Evolutionary conservation across 306 rosid genomes (phyloP).

Genomic region (Quercus wislizeni): DNA sequence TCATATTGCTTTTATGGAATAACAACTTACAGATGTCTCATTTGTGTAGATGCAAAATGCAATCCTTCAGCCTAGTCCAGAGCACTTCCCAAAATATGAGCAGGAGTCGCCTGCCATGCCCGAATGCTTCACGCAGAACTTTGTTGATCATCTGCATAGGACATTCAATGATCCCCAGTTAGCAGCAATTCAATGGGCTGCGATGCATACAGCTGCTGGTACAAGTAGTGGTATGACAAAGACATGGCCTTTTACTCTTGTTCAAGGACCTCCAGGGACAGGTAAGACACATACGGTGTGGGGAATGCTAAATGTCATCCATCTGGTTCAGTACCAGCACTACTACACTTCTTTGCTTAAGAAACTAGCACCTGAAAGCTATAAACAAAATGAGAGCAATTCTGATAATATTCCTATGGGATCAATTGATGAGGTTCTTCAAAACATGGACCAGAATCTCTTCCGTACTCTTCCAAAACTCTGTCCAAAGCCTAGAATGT

Average conservation of each 20-base stretch:
- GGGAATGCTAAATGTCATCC: slow-evolving; percentile 99
- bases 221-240: slow-evolving; percentile 74
- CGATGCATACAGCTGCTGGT: slow-evolving; percentile 98
- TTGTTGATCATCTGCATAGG: slow-evolving; percentile 78
- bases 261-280: slow-evolving; percentile 99
- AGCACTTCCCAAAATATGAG: slow-evolving; percentile 95
- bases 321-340: slow-evolving; percentile 97
- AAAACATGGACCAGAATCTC: slow-evolving; percentile 96
- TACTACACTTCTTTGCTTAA: slow-evolving; percentile 95
- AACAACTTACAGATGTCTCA: slow-evolving; percentile 20
- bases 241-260: slow-evolving; percentile 99
- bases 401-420: slow-evolving; percentile 64
- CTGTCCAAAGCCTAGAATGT: slow-evolving; percentile 97
- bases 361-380: slow-evolving; percentile 98
- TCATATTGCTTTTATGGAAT: slow-evolving; percentile 1
- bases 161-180: slow-evolving; percentile 94
- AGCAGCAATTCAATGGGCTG: slow-evolving; percentile 98
- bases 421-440: slow-evolving; percentile 96
- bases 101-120: slow-evolving; percentile 95
- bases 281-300: slow-evolving; percentile 99
- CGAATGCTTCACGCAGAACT: slow-evolving; percentile 88
- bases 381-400: slow-evolving; percentile 82
- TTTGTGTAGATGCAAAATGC: slow-evolving; percentile 89
- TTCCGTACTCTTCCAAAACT: slow-evolving; percentile 88
- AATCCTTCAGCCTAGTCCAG: slow-evolving; percentile 94